These are phyloP conservation scores for Colletotrichum liriopes DNA, from an alignment of 2,329 filamentous ascomycete species.

Conservation along the genomic window DNA sequence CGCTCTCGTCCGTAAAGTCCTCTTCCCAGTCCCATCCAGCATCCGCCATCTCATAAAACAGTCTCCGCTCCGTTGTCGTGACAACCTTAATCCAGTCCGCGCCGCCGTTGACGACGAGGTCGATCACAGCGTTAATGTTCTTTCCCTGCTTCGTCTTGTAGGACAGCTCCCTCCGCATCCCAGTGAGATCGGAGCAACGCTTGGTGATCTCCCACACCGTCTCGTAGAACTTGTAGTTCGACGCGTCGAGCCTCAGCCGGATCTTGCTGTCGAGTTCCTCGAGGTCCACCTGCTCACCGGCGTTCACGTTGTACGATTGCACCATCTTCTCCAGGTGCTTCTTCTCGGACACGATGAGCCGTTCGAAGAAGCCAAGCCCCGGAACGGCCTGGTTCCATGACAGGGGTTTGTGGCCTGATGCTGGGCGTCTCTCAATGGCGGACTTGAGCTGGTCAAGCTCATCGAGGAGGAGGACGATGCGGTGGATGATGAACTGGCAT, in stretches of 20 bases:
- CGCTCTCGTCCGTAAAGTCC: slow-evolving; percentile 51
- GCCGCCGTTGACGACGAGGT: slow-evolving; percentile 41
- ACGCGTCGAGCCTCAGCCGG: slow-evolving; percentile 38
- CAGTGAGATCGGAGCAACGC: slow-evolving; percentile 34
- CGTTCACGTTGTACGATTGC: slow-evolving; percentile 5
- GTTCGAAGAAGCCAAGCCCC: slow-evolving; percentile 40
- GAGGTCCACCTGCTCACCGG: neutral
- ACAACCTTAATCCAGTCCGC: slow-evolving; percentile 43
- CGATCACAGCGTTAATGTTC: slow-evolving; percentile 31
- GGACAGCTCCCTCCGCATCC: slow-evolving; percentile 37
- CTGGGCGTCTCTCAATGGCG: slow-evolving; percentile 33
- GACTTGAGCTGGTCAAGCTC: slow-evolving; percentile 41
- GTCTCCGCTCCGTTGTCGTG: slow-evolving; percentile 45
- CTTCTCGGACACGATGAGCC: slow-evolving; percentile 39
- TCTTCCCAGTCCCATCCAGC: slow-evolving; percentile 61
- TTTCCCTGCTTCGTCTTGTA: slow-evolving; percentile 23
- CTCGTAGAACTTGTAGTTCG: slow-evolving; percentile 43
- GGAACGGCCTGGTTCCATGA: slow-evolving; percentile 43
- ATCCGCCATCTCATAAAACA: slow-evolving; percentile 58
- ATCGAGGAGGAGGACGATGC: slow-evolving; percentile 30
- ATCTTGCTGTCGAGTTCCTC: slow-evolving; percentile 29
- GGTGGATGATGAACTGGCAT: slow-evolving; percentile 32
- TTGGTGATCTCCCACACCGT: slow-evolving; percentile 42
- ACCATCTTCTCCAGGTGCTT: slow-evolving; percentile 43
- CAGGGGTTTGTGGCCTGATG: slow-evolving; percentile 33